phyloP scores from a whole-genome alignment of 192 early-diverging fungal species.

The Coemansia sp. region DNA sequence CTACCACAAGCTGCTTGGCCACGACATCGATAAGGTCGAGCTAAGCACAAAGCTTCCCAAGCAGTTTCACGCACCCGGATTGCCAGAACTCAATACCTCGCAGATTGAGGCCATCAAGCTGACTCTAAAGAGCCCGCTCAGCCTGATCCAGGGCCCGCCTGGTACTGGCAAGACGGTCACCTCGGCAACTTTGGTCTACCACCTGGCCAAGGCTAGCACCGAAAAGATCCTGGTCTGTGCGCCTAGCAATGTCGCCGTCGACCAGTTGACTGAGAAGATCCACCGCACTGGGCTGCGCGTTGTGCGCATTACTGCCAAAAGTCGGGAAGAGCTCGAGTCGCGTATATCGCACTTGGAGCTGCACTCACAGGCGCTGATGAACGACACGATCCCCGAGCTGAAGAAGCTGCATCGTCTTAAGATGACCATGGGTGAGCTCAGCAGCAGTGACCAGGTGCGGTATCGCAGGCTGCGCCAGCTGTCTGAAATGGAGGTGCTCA shows the following conservation, averaged over 20 bases:
- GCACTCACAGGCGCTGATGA: slow-evolving; percentile 95
- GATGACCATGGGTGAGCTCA: slow-evolving; percentile 88
- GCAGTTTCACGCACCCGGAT: slow-evolving; percentile 84
- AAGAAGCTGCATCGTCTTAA: slow-evolving; percentile 89
- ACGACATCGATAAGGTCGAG: slow-evolving; percentile 74
- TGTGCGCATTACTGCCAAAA: slow-evolving; percentile 91
- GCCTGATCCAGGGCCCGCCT: slow-evolving; percentile 93
- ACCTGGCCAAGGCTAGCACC: slow-evolving; percentile 83
- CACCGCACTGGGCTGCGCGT: slow-evolving; percentile 92
- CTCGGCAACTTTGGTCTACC: slow-evolving; percentile 96
- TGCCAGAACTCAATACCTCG: slow-evolving; percentile 96
- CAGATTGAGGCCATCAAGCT: slow-evolving; percentile 94
- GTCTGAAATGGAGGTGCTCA: slow-evolving; percentile 89
- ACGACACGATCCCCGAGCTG: slow-evolving; percentile 91
- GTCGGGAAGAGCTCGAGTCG: slow-evolving; percentile 90
- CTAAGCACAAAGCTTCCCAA: slow-evolving; percentile 79
- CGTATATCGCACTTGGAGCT: slow-evolving; percentile 91
- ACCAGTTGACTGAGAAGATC: slow-evolving; percentile 97
- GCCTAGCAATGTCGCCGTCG: slow-evolving; percentile 98
- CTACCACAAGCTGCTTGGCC: slow-evolving; percentile 91
- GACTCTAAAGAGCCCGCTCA: slow-evolving; percentile 87
- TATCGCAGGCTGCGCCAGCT: slow-evolving; percentile 79
- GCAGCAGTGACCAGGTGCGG: slow-evolving; percentile 77
- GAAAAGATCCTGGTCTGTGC: slow-evolving; percentile 97
- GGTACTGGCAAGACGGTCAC: slow-evolving; percentile 99